A percentile compares a stretch with the other conserved stretches of the same genome.
These are phyloP conservation scores for Lecanicillium sp. DNA, from an alignment of 2,329 filamentous ascomycete species.

Conservation along the genomic window DNA sequence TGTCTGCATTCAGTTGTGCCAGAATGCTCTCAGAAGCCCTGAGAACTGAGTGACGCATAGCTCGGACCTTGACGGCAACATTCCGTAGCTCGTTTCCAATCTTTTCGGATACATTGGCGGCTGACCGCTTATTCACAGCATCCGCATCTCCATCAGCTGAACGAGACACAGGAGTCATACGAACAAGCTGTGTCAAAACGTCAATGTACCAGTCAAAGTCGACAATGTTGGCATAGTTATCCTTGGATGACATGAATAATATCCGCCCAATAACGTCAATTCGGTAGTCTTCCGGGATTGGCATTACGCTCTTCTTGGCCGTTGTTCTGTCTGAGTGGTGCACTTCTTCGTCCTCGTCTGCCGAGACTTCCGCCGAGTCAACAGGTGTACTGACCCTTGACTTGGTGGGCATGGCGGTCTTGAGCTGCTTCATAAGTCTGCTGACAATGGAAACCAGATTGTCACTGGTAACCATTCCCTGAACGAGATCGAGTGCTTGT, in stretches of 20 bases:
- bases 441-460: conserved; percentile 81
- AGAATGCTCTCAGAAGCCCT: conserved; percentile 75
- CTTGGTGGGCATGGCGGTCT: conserved; percentile 50
- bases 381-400: conserved; percentile 37
- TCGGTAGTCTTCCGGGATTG: conserved; percentile 80
- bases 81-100: conserved; percentile 86
- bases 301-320: conserved; percentile 40
- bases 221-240: conserved; percentile 76
- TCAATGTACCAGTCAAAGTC: conserved; percentile 99
- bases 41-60: conserved; percentile 72
- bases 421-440: conserved; percentile 80
- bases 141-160: conserved; percentile 32
- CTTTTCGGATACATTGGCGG: conserved; percentile 48
- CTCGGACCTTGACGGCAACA: conserved; percentile 84
- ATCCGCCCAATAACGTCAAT: conserved; percentile 77
- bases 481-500: conserved; percentile 83
- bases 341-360: conserved; percentile 46
- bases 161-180: conserved; percentile 54
- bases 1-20: conserved; percentile 47
- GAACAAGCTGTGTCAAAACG: conserved; percentile 77
- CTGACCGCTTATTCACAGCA: conserved; percentile 22
- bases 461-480: conserved; percentile 87
- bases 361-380: conserved; percentile 39
- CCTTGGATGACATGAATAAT: conserved; percentile 80
- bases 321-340: conserved; percentile 36